Conservation (phyloP, 768 basidiomycete species). For the Leucocoprinus leucothites region DNA sequence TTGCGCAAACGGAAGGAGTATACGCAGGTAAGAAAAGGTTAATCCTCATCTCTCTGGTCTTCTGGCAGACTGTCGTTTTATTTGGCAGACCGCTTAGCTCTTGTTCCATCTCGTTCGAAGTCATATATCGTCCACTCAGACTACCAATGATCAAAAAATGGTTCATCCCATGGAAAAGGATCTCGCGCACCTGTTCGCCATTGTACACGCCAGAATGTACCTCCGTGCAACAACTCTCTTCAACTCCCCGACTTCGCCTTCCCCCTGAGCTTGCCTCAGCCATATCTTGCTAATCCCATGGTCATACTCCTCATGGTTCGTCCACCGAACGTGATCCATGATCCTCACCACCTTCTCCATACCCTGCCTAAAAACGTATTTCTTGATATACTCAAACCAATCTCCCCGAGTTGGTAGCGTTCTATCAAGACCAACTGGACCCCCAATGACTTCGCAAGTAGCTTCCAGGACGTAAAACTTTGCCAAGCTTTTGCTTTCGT, state of each 20-base stretch:
- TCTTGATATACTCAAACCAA: slow-evolving; percentile 60
- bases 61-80: slow-evolving; percentile 12
- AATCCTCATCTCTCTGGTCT: slow-evolving; percentile 25
- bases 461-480: slow-evolving; percentile 61
- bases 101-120: slow-evolving; percentile 67
- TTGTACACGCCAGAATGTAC: slow-evolving; percentile 68
- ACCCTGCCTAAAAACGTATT: neutral
- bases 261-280: slow-evolving; percentile 41
- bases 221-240: slow-evolving; percentile 53
- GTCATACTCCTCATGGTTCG: slow-evolving; percentile 69
- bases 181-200: slow-evolving; percentile 60
- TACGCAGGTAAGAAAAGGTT: slow-evolving; percentile 68
- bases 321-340: slow-evolving; percentile 50
- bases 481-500: slow-evolving; percentile 8
- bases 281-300: slow-evolving; percentile 67
- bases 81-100: slow-evolving; percentile 53
- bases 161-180: neutral
- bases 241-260: slow-evolving; percentile 37
- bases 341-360: slow-evolving; percentile 23
- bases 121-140: slow-evolving; percentile 68
- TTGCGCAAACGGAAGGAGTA: slow-evolving; percentile 3
- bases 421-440: slow-evolving; percentile 12
- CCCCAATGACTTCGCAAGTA: slow-evolving; percentile 73
- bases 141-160: slow-evolving; percentile 5
- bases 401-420: slow-evolving; percentile 41